Evolutionary conservation across 345 rosid genomes (phyloP), one percentile per base, ranked within the genome.

Genomic region (Salix viminalis): DNA sequence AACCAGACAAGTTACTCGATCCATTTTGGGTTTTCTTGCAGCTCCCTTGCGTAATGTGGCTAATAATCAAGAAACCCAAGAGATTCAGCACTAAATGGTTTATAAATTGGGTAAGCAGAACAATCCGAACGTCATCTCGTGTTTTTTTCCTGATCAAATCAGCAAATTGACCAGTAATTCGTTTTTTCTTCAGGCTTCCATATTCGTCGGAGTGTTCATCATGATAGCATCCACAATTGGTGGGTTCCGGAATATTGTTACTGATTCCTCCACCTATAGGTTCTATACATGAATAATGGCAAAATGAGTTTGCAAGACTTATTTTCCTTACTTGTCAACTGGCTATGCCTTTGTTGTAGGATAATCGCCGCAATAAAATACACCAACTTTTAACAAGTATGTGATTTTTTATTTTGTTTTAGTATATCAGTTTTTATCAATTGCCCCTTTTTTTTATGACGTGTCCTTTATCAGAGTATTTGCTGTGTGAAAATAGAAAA

Each of bases 41-140:
- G 98, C 99, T 96, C 46, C 99, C 99, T 13, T 82, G 98, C 75
- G 80, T 96, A 36, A 93, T 93, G 91, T 95, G 99, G 99, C 84
- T 93, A 82, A 80, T 86, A 66, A 87, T 93, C 89, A 93, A 88
- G 94, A 96, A 91, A 80, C 99, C 99, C 70, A 85, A 78, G 71
- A 88, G 91, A 84, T 91, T 86, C 80, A 83, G 97, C 83, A 13
- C 70, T 79, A 86, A 81, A 28, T 94, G 98, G 99, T 79, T 91
- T 78, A 79, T 86, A 84, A 95, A 95, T 72, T 95, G 99, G 99
- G 99, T 93, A 95, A 83, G 70, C 21, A 37, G 46, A 54, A 74
- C 24, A 30, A 11, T 37, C 44, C 9, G 30, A 34, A 10, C 12
- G 1, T 4, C 14, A 36, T 60, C 69, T 65, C 7, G 39, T 58